Conservation (phyloP, 1,139 yeast genomes). For the Yamadazyma epiphylla region DNA sequence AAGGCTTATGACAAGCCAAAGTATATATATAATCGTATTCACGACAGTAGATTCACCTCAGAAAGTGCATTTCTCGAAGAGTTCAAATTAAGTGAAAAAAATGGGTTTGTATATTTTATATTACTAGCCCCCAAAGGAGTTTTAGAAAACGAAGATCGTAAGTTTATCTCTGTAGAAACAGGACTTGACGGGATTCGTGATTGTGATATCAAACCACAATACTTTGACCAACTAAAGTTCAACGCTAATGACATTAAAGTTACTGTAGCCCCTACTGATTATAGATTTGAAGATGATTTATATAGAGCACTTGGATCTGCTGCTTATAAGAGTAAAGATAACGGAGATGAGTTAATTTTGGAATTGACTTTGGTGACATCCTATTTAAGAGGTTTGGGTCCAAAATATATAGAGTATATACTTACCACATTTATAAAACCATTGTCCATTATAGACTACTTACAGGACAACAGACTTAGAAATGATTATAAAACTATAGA, state of each 20-base stretch:
- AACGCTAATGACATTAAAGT: slow-evolving; percentile 13
- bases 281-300: slow-evolving; percentile 16
- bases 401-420: slow-evolving; percentile 25
- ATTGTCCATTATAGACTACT: slow-evolving; percentile 6
- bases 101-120: slow-evolving; percentile 19
- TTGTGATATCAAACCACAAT: slow-evolving; percentile 26
- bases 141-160: slow-evolving; percentile 16
- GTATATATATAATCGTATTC: slow-evolving; percentile 38
- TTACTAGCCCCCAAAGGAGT: slow-evolving; percentile 26
- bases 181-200: slow-evolving; percentile 17
- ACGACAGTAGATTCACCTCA: slow-evolving; percentile 37
- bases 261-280: slow-evolving; percentile 15
- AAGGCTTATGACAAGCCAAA: slow-evolving; percentile 47
- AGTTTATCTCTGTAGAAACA: no score
- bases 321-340: slow-evolving; percentile 29
- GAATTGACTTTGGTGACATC: slow-evolving; percentile 56
- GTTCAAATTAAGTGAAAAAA: slow-evolving; percentile 18
- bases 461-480: neutral
- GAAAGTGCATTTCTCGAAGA: slow-evolving; percentile 22
- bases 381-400: slow-evolving; percentile 40
- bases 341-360: slow-evolving; percentile 6
- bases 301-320: slow-evolving; percentile 39
- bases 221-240: slow-evolving; percentile 2
- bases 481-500: slow-evolving; percentile 21
- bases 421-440: slow-evolving; percentile 14